Percentiles rank a stretch among this genome's conserved stretches.
Evolutionary conservation across 2,329 filamentous ascomycete genomes (phyloP).

Genomic region (Fusarium domesticum): DNA sequence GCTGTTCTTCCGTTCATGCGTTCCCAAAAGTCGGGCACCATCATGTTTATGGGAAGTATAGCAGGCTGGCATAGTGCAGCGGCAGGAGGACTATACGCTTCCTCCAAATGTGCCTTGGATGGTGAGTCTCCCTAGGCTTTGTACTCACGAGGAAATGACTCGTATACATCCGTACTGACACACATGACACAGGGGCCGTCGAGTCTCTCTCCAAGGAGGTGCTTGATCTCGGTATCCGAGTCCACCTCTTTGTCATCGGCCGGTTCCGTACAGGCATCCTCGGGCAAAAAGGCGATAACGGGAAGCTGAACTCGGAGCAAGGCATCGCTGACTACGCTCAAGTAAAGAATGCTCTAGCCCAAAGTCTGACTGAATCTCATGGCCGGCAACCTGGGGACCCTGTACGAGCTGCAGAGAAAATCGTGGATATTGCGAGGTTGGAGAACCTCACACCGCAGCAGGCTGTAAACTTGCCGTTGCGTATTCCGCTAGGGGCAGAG

Average conservation of each 20-base stretch:
- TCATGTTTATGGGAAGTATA: constrained; percentile 5
- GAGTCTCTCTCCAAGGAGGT: constrained; percentile 1
- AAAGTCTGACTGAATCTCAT: not conserved
- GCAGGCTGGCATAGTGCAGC: constrained; percentile 2
- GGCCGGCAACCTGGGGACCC: not conserved
- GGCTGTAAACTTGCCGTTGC: not conserved
- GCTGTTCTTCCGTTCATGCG: constrained; percentile 2
- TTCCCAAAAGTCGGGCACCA: not conserved
- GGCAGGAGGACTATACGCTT: not conserved
- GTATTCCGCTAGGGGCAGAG: not conserved
- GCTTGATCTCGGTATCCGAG: not conserved
- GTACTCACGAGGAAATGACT: too few species aligned
- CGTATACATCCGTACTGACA: too few species aligned
- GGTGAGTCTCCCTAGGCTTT: constrained; percentile 1
- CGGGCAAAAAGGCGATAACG: not conserved
- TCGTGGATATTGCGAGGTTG: not conserved
- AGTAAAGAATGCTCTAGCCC: not conserved
- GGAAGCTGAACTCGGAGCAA: not conserved
- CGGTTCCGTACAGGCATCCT: constrained; percentile 2
- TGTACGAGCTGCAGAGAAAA: not conserved
- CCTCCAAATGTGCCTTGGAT: constrained; percentile 3
- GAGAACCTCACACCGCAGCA: constrained; percentile 1
- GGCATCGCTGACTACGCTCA: not conserved
- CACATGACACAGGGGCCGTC: not conserved
- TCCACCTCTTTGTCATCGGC: constrained; percentile 1